Base-by-base conservation (phyloP, 495 filamentous ascomycete species). In the Cercophora newfieldiana region DNA sequence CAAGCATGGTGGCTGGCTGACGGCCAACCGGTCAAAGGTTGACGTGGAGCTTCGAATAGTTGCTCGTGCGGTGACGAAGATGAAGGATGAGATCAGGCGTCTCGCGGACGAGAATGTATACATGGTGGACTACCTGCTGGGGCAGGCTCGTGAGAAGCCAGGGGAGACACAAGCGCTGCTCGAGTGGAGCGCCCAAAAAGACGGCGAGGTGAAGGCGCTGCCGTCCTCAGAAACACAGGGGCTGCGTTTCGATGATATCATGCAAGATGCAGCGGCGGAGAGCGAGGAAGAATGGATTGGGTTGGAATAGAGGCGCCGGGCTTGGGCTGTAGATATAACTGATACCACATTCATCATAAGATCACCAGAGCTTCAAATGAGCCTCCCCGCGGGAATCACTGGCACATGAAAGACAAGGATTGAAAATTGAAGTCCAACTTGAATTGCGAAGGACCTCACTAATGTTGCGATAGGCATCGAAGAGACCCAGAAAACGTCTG, bases 31-130 rank as follows among this genome's bases (percentile, higher is more conserved):
- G 16, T 87, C 84, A 12, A 87, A 87, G 65, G 88, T 94, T 47
- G 91, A 91, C 59, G 83, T 91, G 12, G 95, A 97, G 74, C 79
- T 97, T 65, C 86, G 95, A 61, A 82, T 88, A 53, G 87, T 97
- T 22, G 86, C 90, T 65, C 86, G 91, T 61, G 92, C 88, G 24
- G 83, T 97, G 19, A 82, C 84, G 64, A 88, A 90, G 66, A 91
- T 97, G 72, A 87, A 88, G 69, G 87, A 87, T 44, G 90, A 91
- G 58, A 78, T 92, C 63, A 85, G 88, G 74, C 83, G 85, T 61
- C 74, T 97, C 65, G 91, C 90, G 1, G 93, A 97, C 72, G 90
- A 92, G 75, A 98, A 98, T 71, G 78, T 87, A 26, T 94, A 93
- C 74, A 87, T 87, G 71, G 85, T 97, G 31, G 91, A 95, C 66